Evolutionary conservation across 345 rosid genomes (phyloP), one percentile per base, ranked within the genome.

Genomic region (Eucalyptus microcorys): DNA sequence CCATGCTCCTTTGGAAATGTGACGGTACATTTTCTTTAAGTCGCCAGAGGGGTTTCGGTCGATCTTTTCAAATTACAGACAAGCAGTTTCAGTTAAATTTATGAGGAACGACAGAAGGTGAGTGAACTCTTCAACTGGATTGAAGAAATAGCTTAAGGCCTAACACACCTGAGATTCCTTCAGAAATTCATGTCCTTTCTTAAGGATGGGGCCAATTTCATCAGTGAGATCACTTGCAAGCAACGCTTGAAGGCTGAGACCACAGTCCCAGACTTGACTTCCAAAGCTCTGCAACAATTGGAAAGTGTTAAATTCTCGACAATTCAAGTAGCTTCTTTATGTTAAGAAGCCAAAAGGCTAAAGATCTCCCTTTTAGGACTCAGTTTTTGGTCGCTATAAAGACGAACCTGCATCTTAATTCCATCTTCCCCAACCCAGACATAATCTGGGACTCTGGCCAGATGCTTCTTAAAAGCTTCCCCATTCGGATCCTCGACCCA

Each of bases 341-440:
- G 79, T 32, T 14, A n/a, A 48, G 80, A 37, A 68, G 5, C 15
- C 47, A 26, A 27, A 21, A 55, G 47, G n/a, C 48, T 52, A 52
- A 50, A 87, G 87, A 49, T 50, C 17, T 15, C 16, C 30, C 34
- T 49, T 49, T 30, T 40, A 50, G 45, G 2, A 9, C n/a, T 48
- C 52, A 14, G 34, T 76, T 40, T 76, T 76, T 24, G 47, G 83
- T 76, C 40, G 8, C 83, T 40, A 40, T 40, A 76, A 76, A 87
- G 32, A 61, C 47, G 52, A 42, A 90, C 97, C 96, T 95, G 97
- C 96, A 96, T 93, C 92, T 96, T 97, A 95, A 97, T 95, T 90
- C 99, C 99, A 92, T 97, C 99, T 92, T 97, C 99, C 76, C 96
- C 99, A 87, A 96, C 91, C 99, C 98, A 97, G 71, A 96, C 85